A percentile compares a stretch with the other conserved stretches of the same genome.
Conservation (phyloP, 2,329 filamentous ascomycete species). For the Stagonosporopsis cucurbitacearum region DNA sequence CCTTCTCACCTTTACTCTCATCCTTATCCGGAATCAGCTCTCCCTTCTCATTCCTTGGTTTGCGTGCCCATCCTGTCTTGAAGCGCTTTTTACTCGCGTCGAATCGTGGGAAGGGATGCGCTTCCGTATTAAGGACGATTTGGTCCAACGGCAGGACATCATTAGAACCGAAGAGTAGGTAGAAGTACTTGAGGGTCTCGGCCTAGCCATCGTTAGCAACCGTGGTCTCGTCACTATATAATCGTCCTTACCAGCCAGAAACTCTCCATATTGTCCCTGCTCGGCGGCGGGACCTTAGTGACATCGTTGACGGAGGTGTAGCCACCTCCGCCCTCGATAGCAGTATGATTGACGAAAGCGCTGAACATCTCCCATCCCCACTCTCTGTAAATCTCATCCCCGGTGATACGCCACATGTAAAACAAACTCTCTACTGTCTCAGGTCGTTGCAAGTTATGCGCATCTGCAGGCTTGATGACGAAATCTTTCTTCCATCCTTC, state of each 20-base stretch:
- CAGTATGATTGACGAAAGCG: constrained; percentile 84
- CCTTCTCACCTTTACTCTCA: neutral
- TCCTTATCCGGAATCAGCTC: constrained; percentile 31
- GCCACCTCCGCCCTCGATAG: constrained; percentile 76
- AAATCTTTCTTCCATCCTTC: constrained; percentile 80
- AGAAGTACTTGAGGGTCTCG: constrained; percentile 97
- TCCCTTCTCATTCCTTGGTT: constrained; percentile 58
- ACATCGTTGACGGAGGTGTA: constrained; percentile 85
- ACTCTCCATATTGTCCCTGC: constrained; percentile 94
- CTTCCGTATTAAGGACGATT: constrained; percentile 95
- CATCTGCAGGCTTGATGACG: constrained; percentile 78
- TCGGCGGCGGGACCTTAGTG: constrained; percentile 70
- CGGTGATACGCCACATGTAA: constrained; percentile 99
- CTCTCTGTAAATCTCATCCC: constrained; percentile 84
- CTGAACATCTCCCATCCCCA: constrained; percentile 99
- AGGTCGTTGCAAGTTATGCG: constrained; percentile 91
- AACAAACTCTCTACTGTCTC: constrained; percentile 97
- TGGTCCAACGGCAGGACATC: constrained; percentile 84
- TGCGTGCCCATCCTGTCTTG: constrained; percentile 80
- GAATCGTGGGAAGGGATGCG: constrained; percentile 87
- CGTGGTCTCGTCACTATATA: neutral
- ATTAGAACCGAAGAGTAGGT: constrained; percentile 85
- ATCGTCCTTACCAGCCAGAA: constrained; percentile 83
- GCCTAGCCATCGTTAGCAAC: constrained; percentile 61
- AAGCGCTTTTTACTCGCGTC: constrained; percentile 75